phyloP scores from a whole-genome alignment of 169 alveolate genomes.

The Plasmodium adleri region DNA sequence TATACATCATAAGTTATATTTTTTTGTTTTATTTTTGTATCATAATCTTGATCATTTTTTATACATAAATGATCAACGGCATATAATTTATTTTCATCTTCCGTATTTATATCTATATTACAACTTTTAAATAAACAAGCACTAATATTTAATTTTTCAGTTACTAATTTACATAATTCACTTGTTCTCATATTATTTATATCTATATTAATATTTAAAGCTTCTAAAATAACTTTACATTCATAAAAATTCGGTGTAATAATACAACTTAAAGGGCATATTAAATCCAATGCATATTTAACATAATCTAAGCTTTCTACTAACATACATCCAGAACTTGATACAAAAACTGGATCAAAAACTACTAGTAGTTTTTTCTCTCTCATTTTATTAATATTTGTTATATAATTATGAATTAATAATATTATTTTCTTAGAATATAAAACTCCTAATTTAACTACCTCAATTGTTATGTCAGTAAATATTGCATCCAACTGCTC shows the following conservation, averaged over 20 bases:
- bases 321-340: constrained; percentile 42
- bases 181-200: background rate
- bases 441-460: constrained; percentile 56
- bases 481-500: constrained; percentile 49
- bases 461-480: constrained; percentile 34
- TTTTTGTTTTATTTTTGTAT: background rate
- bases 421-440: constrained; percentile 47
- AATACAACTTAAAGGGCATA: constrained; percentile 42
- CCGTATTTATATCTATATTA: constrained; percentile 3
- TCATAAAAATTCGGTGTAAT: constrained; percentile 56
- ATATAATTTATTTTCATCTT: constrained; percentile 26
- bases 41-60: constrained; percentile 6
- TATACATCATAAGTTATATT: constrained; percentile 19
- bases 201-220: constrained; percentile 16
- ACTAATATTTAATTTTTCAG: constrained; percentile 17
- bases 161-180: constrained; percentile 22
- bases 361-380: constrained; percentile 45
- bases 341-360: constrained; percentile 59
- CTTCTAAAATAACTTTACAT: constrained; percentile 39
- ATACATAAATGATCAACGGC: constrained; percentile 63
- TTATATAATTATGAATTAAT: constrained; percentile 27
- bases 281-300: constrained; percentile 33
- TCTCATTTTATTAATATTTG: constrained; percentile 38
- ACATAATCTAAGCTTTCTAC: constrained; percentile 46
- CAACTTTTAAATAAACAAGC: constrained; percentile 58